A percentile compares a stretch with the other conserved stretches of the same genome.
Evolutionary conservation across 805 yeast species (phyloP).

Genomic region (Cyberlindnera lachancei): DNA sequence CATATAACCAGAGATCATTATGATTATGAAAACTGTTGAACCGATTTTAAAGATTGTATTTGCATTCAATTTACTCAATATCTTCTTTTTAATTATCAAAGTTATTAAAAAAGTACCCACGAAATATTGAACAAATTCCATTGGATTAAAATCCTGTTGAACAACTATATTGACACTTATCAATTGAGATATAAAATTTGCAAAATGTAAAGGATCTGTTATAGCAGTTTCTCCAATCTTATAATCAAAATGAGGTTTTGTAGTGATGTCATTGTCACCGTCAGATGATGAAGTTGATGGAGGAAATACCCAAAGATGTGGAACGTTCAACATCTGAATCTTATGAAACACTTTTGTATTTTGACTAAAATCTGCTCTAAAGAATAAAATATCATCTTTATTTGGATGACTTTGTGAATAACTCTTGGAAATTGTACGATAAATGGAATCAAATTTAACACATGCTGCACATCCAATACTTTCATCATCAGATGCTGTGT

Average conservation of each 20-base stretch:
- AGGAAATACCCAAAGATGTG: slow-evolving; percentile 64
- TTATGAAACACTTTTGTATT: slow-evolving; percentile 35
- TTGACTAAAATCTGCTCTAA: slow-evolving; percentile 41
- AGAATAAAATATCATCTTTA: slow-evolving; percentile 35
- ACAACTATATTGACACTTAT: slow-evolving; percentile 37
- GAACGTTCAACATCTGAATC: slow-evolving; percentile 43
- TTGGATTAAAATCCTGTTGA: slow-evolving; percentile 34
- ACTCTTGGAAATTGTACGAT: slow-evolving; percentile 34
- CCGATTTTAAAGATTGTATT: slow-evolving; percentile 23
- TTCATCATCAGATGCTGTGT: slow-evolving; percentile 42
- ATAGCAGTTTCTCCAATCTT: slow-evolving; percentile 22
- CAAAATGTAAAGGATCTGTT: slow-evolving; percentile 39
- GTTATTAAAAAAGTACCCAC: slow-evolving; percentile 36
- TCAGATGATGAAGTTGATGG: slow-evolving; percentile 28
- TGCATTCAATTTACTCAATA: slow-evolving; percentile 24
- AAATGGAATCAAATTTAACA: slow-evolving; percentile 32
- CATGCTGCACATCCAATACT: slow-evolving; percentile 44
- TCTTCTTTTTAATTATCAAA: slow-evolving; percentile 41
- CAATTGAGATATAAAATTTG: slow-evolving; percentile 42
- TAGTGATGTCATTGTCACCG: too few relatives aligned
- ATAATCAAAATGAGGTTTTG: slow-evolving; percentile 30
- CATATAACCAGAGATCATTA: slow-evolving; percentile 55
- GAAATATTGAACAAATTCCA: slow-evolving; percentile 40
- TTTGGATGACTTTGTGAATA: slow-evolving; percentile 38
- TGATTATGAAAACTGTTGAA: slow-evolving; percentile 33